Base-by-base conservation (phyloP, 2,329 filamentous ascomycete genomes). In the Remersonia thermophila region DNA sequence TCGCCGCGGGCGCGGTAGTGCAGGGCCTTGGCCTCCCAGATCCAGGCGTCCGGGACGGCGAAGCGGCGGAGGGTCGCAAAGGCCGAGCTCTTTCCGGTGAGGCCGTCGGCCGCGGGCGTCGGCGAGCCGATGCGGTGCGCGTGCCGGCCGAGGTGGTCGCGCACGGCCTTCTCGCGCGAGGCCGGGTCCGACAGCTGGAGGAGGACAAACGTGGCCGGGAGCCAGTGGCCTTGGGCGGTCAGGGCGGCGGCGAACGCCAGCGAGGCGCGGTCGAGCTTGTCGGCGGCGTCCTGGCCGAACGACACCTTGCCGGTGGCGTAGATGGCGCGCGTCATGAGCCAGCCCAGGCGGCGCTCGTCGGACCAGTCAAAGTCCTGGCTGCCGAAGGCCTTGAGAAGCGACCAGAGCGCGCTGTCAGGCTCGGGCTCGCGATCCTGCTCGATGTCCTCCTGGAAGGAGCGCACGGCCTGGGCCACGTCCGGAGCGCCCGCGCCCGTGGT, bases 21-120 rank as follows among this genome's bases (percentile, higher is more conserved):
- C 11, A 89, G 67, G 10, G 87, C 87, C 53, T 87, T 83, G 13
- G 91, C 84, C 41, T 84, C 75, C 76, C 83, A 93, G 34, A 96
- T 69, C 86, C 89, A 93, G 3, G 70, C 57, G 1, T 68, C 59
- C 0, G 89, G 85, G 29, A 96, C 73, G 44, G 74, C 71, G 36
- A 87, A 72, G 23, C 73, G 74, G 30, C 69, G 62, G 0, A 71
- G 71, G 15, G 91, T 63, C 11, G 70, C 67, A 9, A 59, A 62
- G 56, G 77, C 84, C 36, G 59, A 67, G 9, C 5, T 23, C 20
- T 23, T 23, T n/a, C n/a, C n/a, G n/a, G n/a, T n/a, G n/a, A n/a
- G n/a, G 20, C 9, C 9, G 20, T 23, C 9, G 12, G 60, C 53
- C 43, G 70, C 67, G 7, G 67, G 63, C 33, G 77, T 68, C 3